Evolutionary conservation across 2,329 filamentous ascomycete species (phyloP), one percentile per base, ranked within the genome.

Genomic region (Botrytis galanthina): DNA sequence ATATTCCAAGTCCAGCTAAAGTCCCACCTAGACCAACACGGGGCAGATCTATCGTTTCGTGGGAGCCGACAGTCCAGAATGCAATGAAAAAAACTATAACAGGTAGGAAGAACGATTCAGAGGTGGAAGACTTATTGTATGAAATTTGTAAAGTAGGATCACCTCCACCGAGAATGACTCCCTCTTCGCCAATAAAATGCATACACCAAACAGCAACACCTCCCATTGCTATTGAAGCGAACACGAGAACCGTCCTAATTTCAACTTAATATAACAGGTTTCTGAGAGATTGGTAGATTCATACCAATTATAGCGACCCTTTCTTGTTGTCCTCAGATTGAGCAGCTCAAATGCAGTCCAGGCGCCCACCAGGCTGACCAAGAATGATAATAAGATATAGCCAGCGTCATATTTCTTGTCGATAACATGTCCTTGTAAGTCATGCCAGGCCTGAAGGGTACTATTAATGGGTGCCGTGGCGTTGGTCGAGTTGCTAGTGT

Each of bases 101-200:
- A 0, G 94, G 93, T 18, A 97, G 84, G 78, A 97, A 91, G 78
- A 95, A 93, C 0, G 93, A 97, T 14, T 94, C 83, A 0, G 89
- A 89, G 0, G 93, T 96, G 80, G 90, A 93, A 39, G 88, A 87
- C 72, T 88, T 84, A 70, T 88, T 93, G 84, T 96, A 97, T 51
- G 89, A 86, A 70, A 96, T 90, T 76, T 95, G 93, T 18, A 93
- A 84, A 51, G 88, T 83, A 20, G 83, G 75, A 74, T 88, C 82
- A 57, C 92, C 92, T 75, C 90, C 77, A 57, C 87, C 91, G 29
- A 97, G 86, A 39, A 91, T 84, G 75, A 95, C 92, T 22, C 93
- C 93, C 70, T 92, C 87, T 80, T 96, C 95, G 35, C 93, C 93
- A 76, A 96, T 91, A 79, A 93, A 95, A 80, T 96, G 93, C 87